Base-by-base conservation (phyloP, 345 rosid genomes). In the Boechera divaricarpa region DNA sequence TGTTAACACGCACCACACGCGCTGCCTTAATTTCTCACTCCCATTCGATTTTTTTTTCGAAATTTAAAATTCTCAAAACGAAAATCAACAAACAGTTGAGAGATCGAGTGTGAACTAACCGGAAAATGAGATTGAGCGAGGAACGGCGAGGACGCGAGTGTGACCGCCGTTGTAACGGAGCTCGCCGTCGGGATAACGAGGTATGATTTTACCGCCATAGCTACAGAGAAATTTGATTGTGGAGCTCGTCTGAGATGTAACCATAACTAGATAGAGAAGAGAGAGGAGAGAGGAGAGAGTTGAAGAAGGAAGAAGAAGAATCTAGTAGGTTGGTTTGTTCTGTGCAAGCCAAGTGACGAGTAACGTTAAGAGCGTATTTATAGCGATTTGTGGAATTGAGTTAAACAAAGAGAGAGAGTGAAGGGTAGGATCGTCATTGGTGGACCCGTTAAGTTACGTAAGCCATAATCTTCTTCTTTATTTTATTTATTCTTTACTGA, bases 131-230 rank as follows among this genome's bases (percentile, higher is more conserved):
- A 89, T 54, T 79, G 91, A 88, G 52, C 96, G 98, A 53, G 81
- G 73, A 39, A 92, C 95, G 73, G 97, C 85, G 64, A 94, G 91
- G 84, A 94, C 92, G 67, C 98, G 98, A 57, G 98, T 92, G 59
- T 90, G 91, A n/a, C 98, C 98, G 44, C 98, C 98, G 56, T 80
- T 81, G 73, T 92, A 94, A 77, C 98, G 99, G 86, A 94, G 99
- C 65, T 83, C 89, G 13, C 97, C 91, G 75, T 94, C 98, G 10
- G 93, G 88, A 68, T 89, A 82, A 60, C 97, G 98, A 63, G 98
- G 98, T 71, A 90, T 49, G 42, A 94, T 92, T 62, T 82, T 88
- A 28, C 98, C 98, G 58, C 97, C 97, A 67, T 94, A 88, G 78
- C 98, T 94, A 82, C 97, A 92, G 63, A 92, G 91, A 69, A 92